Percentiles rank a stretch among this genome's conserved stretches.
These are phyloP conservation scores for Rhodotorula sp. DNA, from an alignment of 1,284 basidiomycete species.

Conservation along the genomic window DNA sequence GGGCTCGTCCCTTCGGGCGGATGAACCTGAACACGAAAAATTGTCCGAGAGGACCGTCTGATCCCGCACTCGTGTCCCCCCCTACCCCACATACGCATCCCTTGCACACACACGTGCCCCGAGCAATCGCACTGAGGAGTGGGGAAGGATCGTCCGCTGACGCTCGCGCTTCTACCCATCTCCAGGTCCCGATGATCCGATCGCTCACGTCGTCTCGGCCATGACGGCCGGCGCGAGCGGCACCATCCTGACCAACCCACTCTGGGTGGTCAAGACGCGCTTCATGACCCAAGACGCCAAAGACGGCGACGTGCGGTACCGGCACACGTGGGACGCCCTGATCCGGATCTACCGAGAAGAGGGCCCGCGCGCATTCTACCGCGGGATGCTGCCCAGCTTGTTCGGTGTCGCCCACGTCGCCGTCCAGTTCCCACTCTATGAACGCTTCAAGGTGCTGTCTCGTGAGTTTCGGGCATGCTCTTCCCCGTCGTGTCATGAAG, in stretches of 20 bases:
- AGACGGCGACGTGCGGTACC: slow-evolving; percentile 66
- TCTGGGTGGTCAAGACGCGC: slow-evolving; percentile 96
- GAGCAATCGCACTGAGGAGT: neutral
- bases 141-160: neutral
- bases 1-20: slow-evolving; percentile 6
- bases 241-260: slow-evolving; percentile 84
- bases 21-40: slow-evolving; percentile 40
- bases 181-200: slow-evolving; percentile 38
- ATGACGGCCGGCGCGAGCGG: slow-evolving; percentile 89
- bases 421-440: slow-evolving; percentile 94
- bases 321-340: slow-evolving; percentile 82
- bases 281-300: slow-evolving; percentile 63
- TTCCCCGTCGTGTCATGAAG: too few species aligned
- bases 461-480: too few species aligned
- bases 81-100: neutral
- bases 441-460: slow-evolving; percentile 77
- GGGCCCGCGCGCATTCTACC: slow-evolving; percentile 81
- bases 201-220: slow-evolving; percentile 79
- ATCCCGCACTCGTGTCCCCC: slow-evolving; percentile 18
- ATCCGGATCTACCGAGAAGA: slow-evolving; percentile 80
- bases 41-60: slow-evolving; percentile 40
- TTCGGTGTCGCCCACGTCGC: slow-evolving; percentile 88
- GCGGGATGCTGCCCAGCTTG: slow-evolving; percentile 80
- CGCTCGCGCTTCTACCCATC: neutral
- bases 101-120: neutral